A percentile compares a stretch with the other conserved stretches of the same genome.
Conservation (phyloP, 2,329 filamentous ascomycete species). For the Paecilomyces fulvus region DNA sequence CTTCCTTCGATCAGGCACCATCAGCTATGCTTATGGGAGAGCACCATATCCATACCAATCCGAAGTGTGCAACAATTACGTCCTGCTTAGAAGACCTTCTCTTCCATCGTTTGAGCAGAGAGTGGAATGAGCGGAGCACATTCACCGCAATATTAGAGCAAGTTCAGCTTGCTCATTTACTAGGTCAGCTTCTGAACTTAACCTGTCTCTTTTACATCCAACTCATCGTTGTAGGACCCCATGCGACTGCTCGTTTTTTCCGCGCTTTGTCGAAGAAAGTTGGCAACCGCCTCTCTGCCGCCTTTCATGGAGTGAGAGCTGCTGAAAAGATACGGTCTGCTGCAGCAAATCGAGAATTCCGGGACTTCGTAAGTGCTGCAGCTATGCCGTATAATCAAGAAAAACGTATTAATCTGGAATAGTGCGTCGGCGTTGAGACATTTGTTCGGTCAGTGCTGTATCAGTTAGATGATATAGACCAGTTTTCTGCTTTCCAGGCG, state of each 20-base stretch:
- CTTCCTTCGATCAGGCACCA: background rate
- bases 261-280: background rate
- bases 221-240: background rate
- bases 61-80: background rate
- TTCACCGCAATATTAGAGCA: background rate
- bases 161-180: background rate
- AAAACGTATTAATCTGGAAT: background rate
- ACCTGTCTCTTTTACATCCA: too few species aligned
- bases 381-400: background rate
- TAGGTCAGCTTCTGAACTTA: background rate
- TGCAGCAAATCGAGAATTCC: background rate
- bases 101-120: background rate
- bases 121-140: background rate
- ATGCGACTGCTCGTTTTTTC: background rate
- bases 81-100: background rate
- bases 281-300: background rate
- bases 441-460: background rate
- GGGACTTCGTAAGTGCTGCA: background rate
- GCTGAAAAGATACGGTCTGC: background rate
- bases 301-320: background rate
- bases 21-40: background rate
- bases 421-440: background rate
- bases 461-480: background rate
- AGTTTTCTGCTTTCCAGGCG: constrained; percentile 3
- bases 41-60: background rate